phyloP scores from a whole-genome alignment of 2,329 filamentous ascomycete genomes.

The Leptosphaerulina australis region DNA sequence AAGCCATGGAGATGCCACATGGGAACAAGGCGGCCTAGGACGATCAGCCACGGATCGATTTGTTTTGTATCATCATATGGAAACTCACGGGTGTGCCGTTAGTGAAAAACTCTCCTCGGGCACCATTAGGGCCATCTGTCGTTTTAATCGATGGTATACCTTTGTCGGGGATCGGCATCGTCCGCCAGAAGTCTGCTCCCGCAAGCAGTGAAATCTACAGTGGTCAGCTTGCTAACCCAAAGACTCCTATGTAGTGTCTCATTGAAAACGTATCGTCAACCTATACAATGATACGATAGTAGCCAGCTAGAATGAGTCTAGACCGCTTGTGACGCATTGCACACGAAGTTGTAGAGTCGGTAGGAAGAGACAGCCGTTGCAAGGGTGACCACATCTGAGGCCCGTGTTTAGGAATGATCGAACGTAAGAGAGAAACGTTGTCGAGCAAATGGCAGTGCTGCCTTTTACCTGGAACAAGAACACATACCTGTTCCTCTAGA shows the following conservation, averaged over 20 bases:
- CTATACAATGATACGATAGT: background rate
- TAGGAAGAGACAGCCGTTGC: background rate
- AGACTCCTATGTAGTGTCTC: background rate
- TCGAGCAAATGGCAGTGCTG: background rate
- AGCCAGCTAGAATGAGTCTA: background rate
- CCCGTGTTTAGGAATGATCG: background rate
- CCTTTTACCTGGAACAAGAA: background rate
- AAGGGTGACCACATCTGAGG: too few species aligned
- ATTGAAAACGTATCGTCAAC: background rate
- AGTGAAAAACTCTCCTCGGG: constrained; percentile 72
- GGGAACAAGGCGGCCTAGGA: constrained; percentile 75
- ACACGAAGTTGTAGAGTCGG: background rate
- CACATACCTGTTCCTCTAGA: constrained; percentile 49
- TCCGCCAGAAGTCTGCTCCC: constrained; percentile 73
- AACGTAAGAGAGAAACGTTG: background rate
- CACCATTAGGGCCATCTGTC: constrained; percentile 72
- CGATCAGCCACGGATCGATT: constrained; percentile 12
- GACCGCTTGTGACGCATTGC: background rate
- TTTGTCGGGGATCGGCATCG: constrained; percentile 64
- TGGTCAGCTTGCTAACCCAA: constrained; percentile 27
- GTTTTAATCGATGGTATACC: constrained; percentile 69
- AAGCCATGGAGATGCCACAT: constrained; percentile 77
- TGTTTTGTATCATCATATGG: too few species aligned
- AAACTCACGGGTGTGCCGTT: constrained; percentile 50
- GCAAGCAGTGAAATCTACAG: constrained; percentile 47